Evolutionary conservation across 1,139 yeast species (phyloP).

Genomic region (Protomyces inundatus): DNA sequence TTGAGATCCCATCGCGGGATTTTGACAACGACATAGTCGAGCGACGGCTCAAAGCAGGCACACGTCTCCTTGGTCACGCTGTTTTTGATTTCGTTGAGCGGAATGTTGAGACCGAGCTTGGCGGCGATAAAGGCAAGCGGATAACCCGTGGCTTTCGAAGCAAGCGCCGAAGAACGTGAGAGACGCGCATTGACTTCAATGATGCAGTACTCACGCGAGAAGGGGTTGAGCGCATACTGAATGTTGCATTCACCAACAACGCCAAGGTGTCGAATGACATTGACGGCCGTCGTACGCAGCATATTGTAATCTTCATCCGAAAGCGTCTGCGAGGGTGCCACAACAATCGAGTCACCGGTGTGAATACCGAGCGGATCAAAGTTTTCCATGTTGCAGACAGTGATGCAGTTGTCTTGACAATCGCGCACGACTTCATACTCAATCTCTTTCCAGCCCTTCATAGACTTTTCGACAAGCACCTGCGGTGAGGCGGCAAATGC

Average conservation of each 20-base stretch:
- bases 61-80: slow-evolving; percentile 92
- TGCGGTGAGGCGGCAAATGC: slow-evolving; percentile 97
- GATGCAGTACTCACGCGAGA: slow-evolving; percentile 89
- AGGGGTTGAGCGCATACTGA: slow-evolving; percentile 93
- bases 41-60: slow-evolving; percentile 96
- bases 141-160: slow-evolving; percentile 98
- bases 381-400: slow-evolving; percentile 99
- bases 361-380: slow-evolving; percentile 98
- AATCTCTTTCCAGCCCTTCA: slow-evolving; percentile 99
- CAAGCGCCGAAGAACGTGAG: slow-evolving; percentile 95
- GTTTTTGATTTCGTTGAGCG: slow-evolving; percentile 86
- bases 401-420: slow-evolving; percentile 94
- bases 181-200: slow-evolving; percentile 97
- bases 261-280: slow-evolving; percentile 94
- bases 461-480: slow-evolving; percentile 87
- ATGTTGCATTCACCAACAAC: slow-evolving; percentile 99
- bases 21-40: slow-evolving; percentile 95
- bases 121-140: slow-evolving; percentile 99
- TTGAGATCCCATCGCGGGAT: slow-evolving; percentile 99
- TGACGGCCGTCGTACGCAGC: slow-evolving; percentile 96
- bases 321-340: slow-evolving; percentile 96
- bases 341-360: slow-evolving; percentile 98
- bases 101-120: slow-evolving; percentile 87
- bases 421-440: slow-evolving; percentile 99
- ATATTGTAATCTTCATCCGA: slow-evolving; percentile 97